Percentiles rank a stretch among this genome's conserved stretches.
These are phyloP conservation scores for Aureobasidium sp. DNA, from an alignment of 2,329 filamentous ascomycete genomes.

Conservation along the genomic window DNA sequence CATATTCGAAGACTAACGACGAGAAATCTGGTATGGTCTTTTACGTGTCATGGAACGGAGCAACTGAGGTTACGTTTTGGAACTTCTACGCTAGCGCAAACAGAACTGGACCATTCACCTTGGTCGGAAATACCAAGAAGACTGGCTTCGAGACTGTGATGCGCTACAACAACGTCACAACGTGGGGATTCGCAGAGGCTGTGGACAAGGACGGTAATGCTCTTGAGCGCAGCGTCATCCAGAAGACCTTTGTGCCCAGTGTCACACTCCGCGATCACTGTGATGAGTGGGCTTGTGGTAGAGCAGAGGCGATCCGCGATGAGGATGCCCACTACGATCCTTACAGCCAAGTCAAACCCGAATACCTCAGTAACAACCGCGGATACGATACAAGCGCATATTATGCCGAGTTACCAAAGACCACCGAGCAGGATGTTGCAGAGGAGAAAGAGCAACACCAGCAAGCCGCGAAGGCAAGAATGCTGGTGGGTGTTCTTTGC, in stretches of 20 bases:
- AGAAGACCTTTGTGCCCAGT: conserved; percentile 30
- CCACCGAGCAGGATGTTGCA: background rate
- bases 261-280: conserved; percentile 22
- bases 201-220: conserved; percentile 22
- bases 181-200: conserved; percentile 27
- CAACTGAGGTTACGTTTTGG: conserved; percentile 42
- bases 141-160: conserved; percentile 37
- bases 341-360: conserved; percentile 17
- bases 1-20: conserved; percentile 28
- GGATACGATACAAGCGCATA: conserved; percentile 28
- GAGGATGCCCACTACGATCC: conserved; percentile 14
- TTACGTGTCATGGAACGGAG: conserved; percentile 49
- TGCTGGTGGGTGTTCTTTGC: background rate
- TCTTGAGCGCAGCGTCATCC: conserved; percentile 25
- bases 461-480: background rate
- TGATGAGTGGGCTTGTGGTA: conserved; percentile 25
- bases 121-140: conserved; percentile 31
- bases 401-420: conserved; percentile 18
- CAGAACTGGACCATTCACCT: conserved; percentile 27
- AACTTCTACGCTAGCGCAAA: conserved; percentile 38
- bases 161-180: conserved; percentile 17
- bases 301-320: conserved; percentile 16
- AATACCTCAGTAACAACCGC: conserved; percentile 23
- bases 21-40: conserved; percentile 26
- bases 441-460: background rate